These are phyloP conservation scores for Cladophialophora psammophila DNA, from an alignment of 2,329 filamentous ascomycete genomes.

Conservation along the genomic window DNA sequence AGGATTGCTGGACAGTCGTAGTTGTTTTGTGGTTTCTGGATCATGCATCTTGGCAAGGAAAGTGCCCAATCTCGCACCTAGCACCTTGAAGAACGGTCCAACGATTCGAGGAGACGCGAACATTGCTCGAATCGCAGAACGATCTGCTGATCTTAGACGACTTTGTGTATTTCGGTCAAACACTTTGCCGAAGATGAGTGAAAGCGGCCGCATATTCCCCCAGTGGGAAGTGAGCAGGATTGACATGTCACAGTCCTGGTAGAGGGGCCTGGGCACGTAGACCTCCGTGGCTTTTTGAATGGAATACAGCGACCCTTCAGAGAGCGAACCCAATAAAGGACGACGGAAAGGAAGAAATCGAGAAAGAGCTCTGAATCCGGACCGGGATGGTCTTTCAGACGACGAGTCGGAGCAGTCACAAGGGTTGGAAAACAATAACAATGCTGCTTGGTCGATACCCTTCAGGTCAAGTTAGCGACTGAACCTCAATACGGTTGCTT, in stretches of 20 bases:
- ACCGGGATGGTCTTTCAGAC: background rate
- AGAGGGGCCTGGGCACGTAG: background rate
- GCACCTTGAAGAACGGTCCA: background rate
- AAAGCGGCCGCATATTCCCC: background rate
- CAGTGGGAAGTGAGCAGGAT: background rate
- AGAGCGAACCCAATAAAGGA: background rate
- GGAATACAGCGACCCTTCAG: slow-evolving; percentile 4
- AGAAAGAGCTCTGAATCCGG: background rate
- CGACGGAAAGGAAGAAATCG: slow-evolving; percentile 1
- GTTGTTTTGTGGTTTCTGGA: background rate
- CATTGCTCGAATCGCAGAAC: background rate
- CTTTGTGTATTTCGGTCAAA: background rate
- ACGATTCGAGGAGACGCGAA: background rate
- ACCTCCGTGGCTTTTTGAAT: background rate
- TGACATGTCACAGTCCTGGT: background rate
- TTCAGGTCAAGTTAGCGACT: background rate
- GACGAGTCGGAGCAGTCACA: background rate
- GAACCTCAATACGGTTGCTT: background rate
- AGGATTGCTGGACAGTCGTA: slow-evolving; percentile 1
- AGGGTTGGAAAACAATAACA: background rate
- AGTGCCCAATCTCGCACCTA: slow-evolving; percentile 12
- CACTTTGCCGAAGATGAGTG: background rate
- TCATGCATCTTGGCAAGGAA: slow-evolving; percentile 19
- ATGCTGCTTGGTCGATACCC: background rate
- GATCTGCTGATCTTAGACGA: background rate